A percentile compares a stretch with the other conserved stretches of the same genome.
These are phyloP conservation scores for Cylindricascospora bacillispora DNA, from an alignment of 1,139 yeast genomes.

Conservation along the genomic window DNA sequence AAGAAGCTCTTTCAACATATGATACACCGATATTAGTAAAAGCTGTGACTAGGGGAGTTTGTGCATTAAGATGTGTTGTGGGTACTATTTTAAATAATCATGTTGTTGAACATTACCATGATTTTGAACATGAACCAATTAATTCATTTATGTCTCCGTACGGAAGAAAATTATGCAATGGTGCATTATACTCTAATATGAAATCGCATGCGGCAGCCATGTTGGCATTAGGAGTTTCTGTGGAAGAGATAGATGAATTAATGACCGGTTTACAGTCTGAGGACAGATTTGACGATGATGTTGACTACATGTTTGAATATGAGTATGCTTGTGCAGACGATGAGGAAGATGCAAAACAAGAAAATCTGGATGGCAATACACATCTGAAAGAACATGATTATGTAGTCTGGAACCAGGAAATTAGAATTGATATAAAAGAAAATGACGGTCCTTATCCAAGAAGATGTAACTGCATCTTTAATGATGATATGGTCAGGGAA, in stretches of 20 bases:
- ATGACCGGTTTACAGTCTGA: slow-evolving; percentile 46
- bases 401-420: slow-evolving; percentile 8
- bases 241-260: slow-evolving; percentile 40
- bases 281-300: slow-evolving; percentile 63
- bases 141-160: slow-evolving; percentile 48
- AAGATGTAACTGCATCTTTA: slow-evolving; percentile 30
- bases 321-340: slow-evolving; percentile 31
- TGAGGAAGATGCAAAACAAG: slow-evolving; percentile 18
- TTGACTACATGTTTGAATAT: slow-evolving; percentile 55
- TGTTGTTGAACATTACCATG: slow-evolving; percentile 32
- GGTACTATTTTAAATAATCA: slow-evolving; percentile 46
- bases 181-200: slow-evolving; percentile 45
- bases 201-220: slow-evolving; percentile 36
- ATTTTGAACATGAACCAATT: slow-evolving; percentile 42
- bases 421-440: not conserved
- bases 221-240: slow-evolving; percentile 32
- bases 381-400: too few relatives aligned
- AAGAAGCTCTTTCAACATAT: slow-evolving; percentile 28
- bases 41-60: slow-evolving; percentile 46
- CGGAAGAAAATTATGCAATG: slow-evolving; percentile 43
- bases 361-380: slow-evolving; percentile 7
- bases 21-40: slow-evolving; percentile 41
- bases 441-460: slow-evolving; percentile 7
- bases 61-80: slow-evolving; percentile 47
- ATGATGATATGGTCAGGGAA: slow-evolving; percentile 24